These are phyloP conservation scores for Acanthamoeba quina DNA, from an alignment of 208 protist species.

Conservation along the genomic window DNA sequence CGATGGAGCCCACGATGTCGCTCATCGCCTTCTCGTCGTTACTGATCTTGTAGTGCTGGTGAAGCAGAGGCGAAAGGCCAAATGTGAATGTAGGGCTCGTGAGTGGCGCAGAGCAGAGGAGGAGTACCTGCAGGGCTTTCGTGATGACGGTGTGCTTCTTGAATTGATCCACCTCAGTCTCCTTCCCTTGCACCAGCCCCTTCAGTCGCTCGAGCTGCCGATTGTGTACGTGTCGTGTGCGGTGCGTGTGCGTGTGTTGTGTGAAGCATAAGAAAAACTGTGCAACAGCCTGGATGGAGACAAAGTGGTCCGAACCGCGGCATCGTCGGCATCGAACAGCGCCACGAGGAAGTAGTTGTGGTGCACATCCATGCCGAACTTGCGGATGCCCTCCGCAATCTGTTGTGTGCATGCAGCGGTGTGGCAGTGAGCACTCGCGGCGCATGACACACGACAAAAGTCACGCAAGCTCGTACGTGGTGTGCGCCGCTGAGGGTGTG, in stretches of 20 bases:
- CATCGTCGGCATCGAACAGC: conserved; percentile 61
- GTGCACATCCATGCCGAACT: conserved; percentile 20
- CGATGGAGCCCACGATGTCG: conserved; percentile 36
- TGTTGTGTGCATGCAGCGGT: background rate
- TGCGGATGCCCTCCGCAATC: conserved; percentile 59
- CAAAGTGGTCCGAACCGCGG: background rate
- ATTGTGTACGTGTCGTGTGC: background rate
- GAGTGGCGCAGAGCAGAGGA: background rate
- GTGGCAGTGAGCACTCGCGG: background rate
- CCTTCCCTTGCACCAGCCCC: conserved; percentile 18
- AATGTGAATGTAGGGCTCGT: background rate
- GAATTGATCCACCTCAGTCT: conserved; percentile 19
- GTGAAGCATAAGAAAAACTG: background rate
- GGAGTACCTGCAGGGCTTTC: conserved; percentile 16
- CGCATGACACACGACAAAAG: background rate
- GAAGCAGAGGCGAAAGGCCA: background rate
- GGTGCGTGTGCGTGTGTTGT: background rate
- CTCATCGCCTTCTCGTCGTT: background rate
- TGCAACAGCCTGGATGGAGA: background rate
- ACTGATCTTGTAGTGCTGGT: conserved; percentile 56
- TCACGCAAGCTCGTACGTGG: background rate
- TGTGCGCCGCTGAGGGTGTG: background rate
- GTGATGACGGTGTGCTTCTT: conserved; percentile 16
- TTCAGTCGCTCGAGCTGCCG: background rate
- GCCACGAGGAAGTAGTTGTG: conserved; percentile 35